phyloP scores from a whole-genome alignment of 306 rosid genomes.

The Lotus japonicus region DNA sequence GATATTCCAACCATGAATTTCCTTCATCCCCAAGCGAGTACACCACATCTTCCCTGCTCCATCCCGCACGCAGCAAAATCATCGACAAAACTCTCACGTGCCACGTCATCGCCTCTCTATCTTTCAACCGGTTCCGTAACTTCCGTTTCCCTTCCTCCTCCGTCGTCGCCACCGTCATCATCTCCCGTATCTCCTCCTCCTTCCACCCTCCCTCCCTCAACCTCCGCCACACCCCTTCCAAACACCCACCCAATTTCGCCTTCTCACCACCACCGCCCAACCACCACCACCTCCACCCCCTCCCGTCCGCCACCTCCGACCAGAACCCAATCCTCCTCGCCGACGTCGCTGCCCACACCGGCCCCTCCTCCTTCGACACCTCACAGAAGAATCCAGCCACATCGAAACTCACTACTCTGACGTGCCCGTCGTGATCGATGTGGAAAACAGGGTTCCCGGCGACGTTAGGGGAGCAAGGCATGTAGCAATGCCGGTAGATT shows the following conservation, averaged over 20 bases:
- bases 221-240: conserved; percentile 47
- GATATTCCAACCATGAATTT: conserved; percentile 17
- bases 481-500: conserved; percentile 49
- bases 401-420: conserved; percentile 46
- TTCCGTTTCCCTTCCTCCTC: not conserved
- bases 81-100: conserved; percentile 35
- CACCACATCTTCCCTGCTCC: conserved; percentile 74
- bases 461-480: conserved; percentile 36
- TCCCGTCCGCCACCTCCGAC: conserved; percentile 51
- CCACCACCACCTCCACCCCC: conserved; percentile 36
- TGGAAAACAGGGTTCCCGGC: conserved; percentile 71
- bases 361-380: conserved; percentile 21
- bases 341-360: conserved; percentile 69
- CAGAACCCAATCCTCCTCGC: conserved; percentile 49
- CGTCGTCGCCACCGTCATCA: conserved; percentile 57
- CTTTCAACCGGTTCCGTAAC: not conserved
- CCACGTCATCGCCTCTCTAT: conserved; percentile 23
- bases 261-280: conserved; percentile 3
- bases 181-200: conserved; percentile 75
- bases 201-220: conserved; percentile 84
- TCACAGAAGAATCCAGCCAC: conserved; percentile 45
- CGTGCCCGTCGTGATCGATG: conserved; percentile 39
- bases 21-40: conserved; percentile 48
- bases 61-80: conserved; percentile 74
- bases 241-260: conserved; percentile 32